These are phyloP conservation scores for Sinapis alba DNA, from an alignment of 441 rosid genomes.

Conservation along the genomic window DNA sequence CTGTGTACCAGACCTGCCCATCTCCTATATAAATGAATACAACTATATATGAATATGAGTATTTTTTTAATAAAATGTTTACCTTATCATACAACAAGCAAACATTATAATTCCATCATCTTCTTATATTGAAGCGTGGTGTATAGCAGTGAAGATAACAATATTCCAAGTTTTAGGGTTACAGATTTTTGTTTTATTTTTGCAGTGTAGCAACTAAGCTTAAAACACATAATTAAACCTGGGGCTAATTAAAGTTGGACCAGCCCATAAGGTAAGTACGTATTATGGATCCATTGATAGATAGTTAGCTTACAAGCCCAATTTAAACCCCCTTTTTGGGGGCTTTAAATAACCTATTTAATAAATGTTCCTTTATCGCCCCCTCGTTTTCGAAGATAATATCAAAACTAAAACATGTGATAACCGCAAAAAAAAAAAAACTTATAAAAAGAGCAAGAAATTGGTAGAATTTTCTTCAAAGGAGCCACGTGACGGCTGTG, in stretches of 20 bases:
- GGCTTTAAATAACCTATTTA: background rate
- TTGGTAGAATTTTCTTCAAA: background rate
- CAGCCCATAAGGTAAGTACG: slow-evolving; percentile 19
- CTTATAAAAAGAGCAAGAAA: slow-evolving; percentile 8
- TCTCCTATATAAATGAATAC: background rate
- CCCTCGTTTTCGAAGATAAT: slow-evolving; percentile 24
- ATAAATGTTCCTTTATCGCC: background rate
- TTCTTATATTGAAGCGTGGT: background rate
- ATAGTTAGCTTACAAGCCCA: background rate
- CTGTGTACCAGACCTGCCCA: slow-evolving; percentile 28
- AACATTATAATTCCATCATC: background rate
- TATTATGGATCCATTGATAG: background rate
- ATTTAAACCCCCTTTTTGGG: background rate
- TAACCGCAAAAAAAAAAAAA: background rate
- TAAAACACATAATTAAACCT: background rate
- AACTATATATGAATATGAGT: background rate
- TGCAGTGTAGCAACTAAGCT: background rate
- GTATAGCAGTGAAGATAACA: background rate
- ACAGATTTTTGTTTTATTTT: background rate
- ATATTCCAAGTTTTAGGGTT: background rate
- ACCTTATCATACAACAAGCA: background rate
- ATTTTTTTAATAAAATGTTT: background rate
- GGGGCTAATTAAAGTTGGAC: background rate
- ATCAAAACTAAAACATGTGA: slow-evolving; percentile 23
- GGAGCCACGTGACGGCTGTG: slow-evolving; percentile 13